Base-by-base conservation (phyloP, 2,329 filamentous ascomycete species). In the Botrytis deweyae region DNA sequence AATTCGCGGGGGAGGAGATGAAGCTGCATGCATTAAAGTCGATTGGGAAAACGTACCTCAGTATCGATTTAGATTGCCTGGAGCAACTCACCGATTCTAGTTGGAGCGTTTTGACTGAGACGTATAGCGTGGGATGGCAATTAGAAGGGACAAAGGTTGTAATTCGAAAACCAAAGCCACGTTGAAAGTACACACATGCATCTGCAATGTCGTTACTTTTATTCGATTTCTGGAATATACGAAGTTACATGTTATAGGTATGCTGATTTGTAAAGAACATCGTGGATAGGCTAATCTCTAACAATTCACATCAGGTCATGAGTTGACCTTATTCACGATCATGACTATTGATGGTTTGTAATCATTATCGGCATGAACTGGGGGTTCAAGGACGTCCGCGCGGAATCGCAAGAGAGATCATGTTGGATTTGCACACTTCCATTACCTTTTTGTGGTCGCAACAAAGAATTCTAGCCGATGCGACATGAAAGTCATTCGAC, bases 81-180 rank as follows among this genome's bases (percentile, higher is more conserved):
- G 93, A 96, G 83, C 87, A 86, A 80, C 87, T 89, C 73, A 87
- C 92, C 7, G 90, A 89, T 66, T 85, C 88, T 77, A 85, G 83
- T n/a, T 99, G 95, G 94, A 86, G 89, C 18, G 88, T 89, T 69
- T 83, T 98, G 79, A 87, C 84, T 73, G 86, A 88, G 49, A 85
- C 88, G 76, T 90, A 93, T 80, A 90, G 90, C 4, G 92, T 98
- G 1, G 94, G 94, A 0, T 99, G 96, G 96, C 89, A 94, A 80
- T 84, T 93, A 78, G 90, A 93, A 59, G 91, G 88, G 7, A 86
- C 88, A 62, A 92, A 85, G 79, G 91, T 98, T 46, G 85, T 94
- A n/a, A 95, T 98, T 80, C 88, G 92, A 77, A 89, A 87, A 80
- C 84, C 85, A 10, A 89, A 88, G 78, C 78, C 78, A 44, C 84